Evolutionary conservation across 805 yeast species (phyloP).

Genomic region (Cyberlindnera galapagoensis): DNA sequence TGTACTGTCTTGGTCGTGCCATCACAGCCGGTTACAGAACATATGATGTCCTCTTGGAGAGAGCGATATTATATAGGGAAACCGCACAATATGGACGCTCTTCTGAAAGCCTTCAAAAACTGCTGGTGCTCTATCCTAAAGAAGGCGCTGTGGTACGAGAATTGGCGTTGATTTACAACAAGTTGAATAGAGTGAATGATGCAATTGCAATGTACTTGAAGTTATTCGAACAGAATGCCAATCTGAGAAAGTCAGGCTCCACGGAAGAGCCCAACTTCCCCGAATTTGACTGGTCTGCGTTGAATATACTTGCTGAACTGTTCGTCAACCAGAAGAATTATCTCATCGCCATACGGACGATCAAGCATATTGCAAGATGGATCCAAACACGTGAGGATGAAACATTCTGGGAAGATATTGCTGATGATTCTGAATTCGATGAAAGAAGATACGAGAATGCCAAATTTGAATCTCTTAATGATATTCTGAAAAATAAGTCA

Average conservation of each 20-base stretch:
- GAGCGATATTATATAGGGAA: slow-evolving; percentile 63
- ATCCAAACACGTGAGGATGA: slow-evolving; percentile 59
- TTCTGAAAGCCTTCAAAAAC: slow-evolving; percentile 59
- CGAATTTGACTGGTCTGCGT: slow-evolving; percentile 78
- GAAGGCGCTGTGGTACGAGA: slow-evolving; percentile 58
- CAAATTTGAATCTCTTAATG: slow-evolving; percentile 35
- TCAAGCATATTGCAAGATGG: slow-evolving; percentile 77
- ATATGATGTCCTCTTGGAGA: slow-evolving; percentile 50
- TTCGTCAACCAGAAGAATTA: slow-evolving; percentile 65
- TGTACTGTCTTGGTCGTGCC: slow-evolving; percentile 69
- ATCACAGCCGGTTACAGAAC: slow-evolving; percentile 41
- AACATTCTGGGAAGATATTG: slow-evolving; percentile 37
- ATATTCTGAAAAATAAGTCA: slow-evolving; percentile 30
- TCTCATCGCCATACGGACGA: slow-evolving; percentile 53
- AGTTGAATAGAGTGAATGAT: slow-evolving; percentile 55
- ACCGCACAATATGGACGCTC: slow-evolving; percentile 66
- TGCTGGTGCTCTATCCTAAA: slow-evolving; percentile 50
- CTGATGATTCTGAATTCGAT: slow-evolving; percentile 81
- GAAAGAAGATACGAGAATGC: slow-evolving; percentile 48
- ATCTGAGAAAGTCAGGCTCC: slow-evolving; percentile 28
- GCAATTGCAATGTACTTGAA: slow-evolving; percentile 67
- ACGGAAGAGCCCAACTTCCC: slow-evolving; percentile 30
- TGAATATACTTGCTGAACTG: slow-evolving; percentile 78
- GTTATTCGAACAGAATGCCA: slow-evolving; percentile 54
- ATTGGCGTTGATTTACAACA: slow-evolving; percentile 43